Evolutionary conservation across 768 basidiomycete species (phyloP), one percentile per base, ranked within the genome.

Genomic region (Tylopilus sp.): DNA sequence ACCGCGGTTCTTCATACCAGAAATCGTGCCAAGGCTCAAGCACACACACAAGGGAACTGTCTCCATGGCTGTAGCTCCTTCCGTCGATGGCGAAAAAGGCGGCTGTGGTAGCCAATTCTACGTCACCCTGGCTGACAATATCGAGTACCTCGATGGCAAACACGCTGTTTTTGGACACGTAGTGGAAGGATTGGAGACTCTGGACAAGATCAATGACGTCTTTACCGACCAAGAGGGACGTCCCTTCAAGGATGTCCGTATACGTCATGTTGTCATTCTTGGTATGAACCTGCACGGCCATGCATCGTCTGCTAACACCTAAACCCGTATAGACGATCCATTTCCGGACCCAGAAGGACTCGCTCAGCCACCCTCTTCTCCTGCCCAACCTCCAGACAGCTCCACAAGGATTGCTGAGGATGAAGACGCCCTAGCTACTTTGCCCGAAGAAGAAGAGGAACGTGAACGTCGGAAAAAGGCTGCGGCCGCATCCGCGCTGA

Each of bases 81-180:
- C 82, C 1, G 57, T 86, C 12, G 85, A 82, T 45, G 82, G 78
- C 3, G 73, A 80, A 42, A 71, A 73, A 55, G 88, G 81, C n/a
- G 88, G 94, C 13, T 93, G 91, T 59, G 95, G 93, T 11, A 90
- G 88, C 60, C 97, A 98, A 63, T 99, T 98, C 75, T 99, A 98
- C 71, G 80, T 99, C 62, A 99, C 97, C 0, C 79, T 99, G 3
- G 85, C 77, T 11, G 88, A 95, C 59, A 83, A 84, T 53, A 89
- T 97, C 66, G 94, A 97, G 53, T 98, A 98, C 66, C 81, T 99
- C 44, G 95, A 99, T 59, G 92, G 93, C 40, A 85, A 84, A 63
- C 91, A 98, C 62, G 88, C 92, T 0, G 92, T 94, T 2, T 98
- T 99, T 66, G 97, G 97, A 11, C 88, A 87, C 63, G 91, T 98